Evolutionary conservation across 1,284 basidiomycete species (phyloP).

Genomic region (Ceratobasidium sp.): DNA sequence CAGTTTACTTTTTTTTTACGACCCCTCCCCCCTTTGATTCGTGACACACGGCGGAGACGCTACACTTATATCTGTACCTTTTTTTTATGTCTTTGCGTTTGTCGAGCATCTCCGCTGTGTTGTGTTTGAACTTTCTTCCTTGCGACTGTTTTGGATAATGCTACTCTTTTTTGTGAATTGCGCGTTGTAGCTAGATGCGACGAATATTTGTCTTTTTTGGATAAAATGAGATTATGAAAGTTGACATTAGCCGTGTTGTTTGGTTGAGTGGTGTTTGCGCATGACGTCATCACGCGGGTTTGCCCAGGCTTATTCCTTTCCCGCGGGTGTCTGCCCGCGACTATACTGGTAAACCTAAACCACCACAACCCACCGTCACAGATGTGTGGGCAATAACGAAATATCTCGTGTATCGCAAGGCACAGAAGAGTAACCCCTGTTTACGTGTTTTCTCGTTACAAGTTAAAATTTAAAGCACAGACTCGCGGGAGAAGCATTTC

Average conservation of each 20-base stretch:
- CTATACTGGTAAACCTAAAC: too few species aligned
- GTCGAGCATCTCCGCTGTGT: slow-evolving; percentile 35
- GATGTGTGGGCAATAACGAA: too few species aligned
- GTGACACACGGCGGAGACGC: slow-evolving; percentile 11
- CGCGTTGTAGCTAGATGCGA: slow-evolving; percentile 17
- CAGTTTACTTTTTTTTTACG: neutral
- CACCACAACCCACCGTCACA: too few species aligned
- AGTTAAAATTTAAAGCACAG: too few species aligned
- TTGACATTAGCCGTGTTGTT: neutral
- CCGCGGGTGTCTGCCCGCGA: too few species aligned
- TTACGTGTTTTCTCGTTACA: too few species aligned
- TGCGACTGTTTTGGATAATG: neutral
- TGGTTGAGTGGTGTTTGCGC: neutral
- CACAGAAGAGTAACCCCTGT: too few species aligned
- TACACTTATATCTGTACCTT: slow-evolving; percentile 21
- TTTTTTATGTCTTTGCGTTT: slow-evolving; percentile 10
- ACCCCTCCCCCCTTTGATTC: neutral
- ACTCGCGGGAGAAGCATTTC: too few species aligned
- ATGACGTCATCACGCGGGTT: neutral
- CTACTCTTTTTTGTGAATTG: neutral
- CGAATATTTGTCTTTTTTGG: neutral
- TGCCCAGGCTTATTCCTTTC: too few species aligned
- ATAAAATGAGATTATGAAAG: neutral
- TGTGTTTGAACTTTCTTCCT: slow-evolving; percentile 21
- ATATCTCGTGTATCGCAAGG: too few species aligned